phyloP scores from a whole-genome alignment of 1,139 yeast species.

The Taiozyma sp. region DNA sequence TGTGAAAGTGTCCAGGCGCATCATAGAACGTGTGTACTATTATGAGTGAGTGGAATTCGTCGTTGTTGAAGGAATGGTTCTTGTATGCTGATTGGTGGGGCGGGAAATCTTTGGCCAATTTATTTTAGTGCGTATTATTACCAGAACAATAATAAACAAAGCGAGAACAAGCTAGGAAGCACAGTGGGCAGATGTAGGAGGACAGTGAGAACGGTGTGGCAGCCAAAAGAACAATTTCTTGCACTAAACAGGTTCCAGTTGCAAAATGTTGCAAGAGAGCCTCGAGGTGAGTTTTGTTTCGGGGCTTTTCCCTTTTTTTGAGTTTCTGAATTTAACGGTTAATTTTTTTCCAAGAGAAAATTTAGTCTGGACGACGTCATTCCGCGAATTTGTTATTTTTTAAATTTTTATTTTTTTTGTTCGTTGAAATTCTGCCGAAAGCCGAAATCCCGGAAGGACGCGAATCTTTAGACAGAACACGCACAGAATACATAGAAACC shows the following conservation, averaged over 20 bases:
- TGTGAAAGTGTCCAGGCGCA: not conserved
- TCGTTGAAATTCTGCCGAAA: not conserved
- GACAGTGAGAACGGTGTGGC: not conserved
- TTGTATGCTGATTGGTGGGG: too few relatives aligned
- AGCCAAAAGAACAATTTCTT: not conserved
- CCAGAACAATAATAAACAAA: not conserved
- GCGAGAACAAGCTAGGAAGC: not conserved
- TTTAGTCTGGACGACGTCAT: not conserved
- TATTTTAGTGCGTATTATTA: not conserved
- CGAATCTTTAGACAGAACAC: too few relatives aligned
- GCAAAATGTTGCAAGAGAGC: not conserved
- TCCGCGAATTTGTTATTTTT: not conserved
- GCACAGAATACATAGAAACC: too few relatives aligned
- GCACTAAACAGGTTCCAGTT: not conserved
- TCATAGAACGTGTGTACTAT: not conserved
- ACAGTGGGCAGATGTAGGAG: not conserved
- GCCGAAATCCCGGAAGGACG: too few relatives aligned
- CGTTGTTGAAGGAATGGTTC: too few relatives aligned
- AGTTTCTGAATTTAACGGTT: not conserved
- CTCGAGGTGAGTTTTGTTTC: not conserved
- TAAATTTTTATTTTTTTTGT: too few relatives aligned
- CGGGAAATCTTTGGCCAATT: too few relatives aligned
- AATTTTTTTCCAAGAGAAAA: not conserved
- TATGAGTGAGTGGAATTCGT: not conserved
- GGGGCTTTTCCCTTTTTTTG: not conserved